Evolutionary conservation across 768 basidiomycete genomes (phyloP).

Genomic region (Mycena olivaceomarginata): DNA sequence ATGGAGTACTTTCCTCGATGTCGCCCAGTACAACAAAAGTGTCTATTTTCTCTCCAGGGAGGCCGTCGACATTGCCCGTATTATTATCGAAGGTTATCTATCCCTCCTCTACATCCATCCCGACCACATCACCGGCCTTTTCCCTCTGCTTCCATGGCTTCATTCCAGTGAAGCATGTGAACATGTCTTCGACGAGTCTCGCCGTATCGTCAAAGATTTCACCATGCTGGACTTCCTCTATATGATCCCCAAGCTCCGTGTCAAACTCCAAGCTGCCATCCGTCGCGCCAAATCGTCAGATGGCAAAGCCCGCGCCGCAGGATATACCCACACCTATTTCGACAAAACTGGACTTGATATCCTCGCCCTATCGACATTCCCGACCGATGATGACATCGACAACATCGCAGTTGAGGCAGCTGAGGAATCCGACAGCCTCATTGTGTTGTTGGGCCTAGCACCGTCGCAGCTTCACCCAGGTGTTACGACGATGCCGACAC

Average conservation of each 20-base stretch:
- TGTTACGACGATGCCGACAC: too few relatives aligned
- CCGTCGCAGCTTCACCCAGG: too few relatives aligned
- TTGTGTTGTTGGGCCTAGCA: too few relatives aligned
- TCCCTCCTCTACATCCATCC: conserved; percentile 58
- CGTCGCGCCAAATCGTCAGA: conserved; percentile 32
- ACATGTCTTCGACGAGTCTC: conserved; percentile 45
- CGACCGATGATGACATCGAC: too few relatives aligned
- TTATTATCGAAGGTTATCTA: conserved; percentile 56
- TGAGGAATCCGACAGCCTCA: too few relatives aligned
- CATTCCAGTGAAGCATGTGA: conserved; percentile 58
- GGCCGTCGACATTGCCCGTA: conserved; percentile 53
- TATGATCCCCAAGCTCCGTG: conserved; percentile 53
- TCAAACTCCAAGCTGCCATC: conserved; percentile 49
- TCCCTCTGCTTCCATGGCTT: conserved; percentile 59
- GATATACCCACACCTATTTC: conserved; percentile 54
- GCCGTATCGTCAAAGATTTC: conserved; percentile 58
- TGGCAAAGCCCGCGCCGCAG: conserved; percentile 40
- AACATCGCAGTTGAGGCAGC: too few relatives aligned
- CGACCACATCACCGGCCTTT: conserved; percentile 46
- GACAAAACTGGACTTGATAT: conserved; percentile 43
- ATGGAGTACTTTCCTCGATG: conserved; percentile 50
- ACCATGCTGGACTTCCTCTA: conserved; percentile 53
- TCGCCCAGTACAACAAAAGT: conserved; percentile 42
- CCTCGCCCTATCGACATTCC: too few relatives aligned
- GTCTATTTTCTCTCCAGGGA: conserved; percentile 57